Evolutionary conservation across 345 rosid genomes (phyloP), one percentile per base, ranked within the genome.

Genomic region (Syzygium oleosum): DNA sequence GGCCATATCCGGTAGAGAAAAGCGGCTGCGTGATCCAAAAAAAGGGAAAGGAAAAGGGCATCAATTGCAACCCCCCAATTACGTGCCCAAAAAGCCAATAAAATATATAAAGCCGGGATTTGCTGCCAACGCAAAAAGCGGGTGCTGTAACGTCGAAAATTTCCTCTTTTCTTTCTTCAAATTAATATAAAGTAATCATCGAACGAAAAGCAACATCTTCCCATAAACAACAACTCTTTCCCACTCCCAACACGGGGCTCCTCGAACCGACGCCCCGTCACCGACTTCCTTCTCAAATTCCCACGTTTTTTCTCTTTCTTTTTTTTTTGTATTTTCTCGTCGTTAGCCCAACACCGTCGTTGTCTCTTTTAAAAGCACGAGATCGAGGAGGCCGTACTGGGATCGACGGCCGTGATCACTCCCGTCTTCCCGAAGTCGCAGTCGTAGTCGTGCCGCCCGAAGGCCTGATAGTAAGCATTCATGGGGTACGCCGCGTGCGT

Each of bases 401-500:
- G 98, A 85, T 95, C 93, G 9, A 53, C 51, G 78, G 92, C 34
- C 31, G 93, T 92, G 88, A 95, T 59, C 51, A 85, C 86, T 19
- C 95, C 98, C 7, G 98, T 92, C 63, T 87, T 87, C 52, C 84
- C 84, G 87, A 95, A 95, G 88, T 94, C 93, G 77, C 98, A 95
- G 86, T 91, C 88, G 68, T 16, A 91, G 85, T 91, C 94, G 12
- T 91, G 88, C 22, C 61, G 92, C 29, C 95, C 97, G 27, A 85
- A 88, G 84, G 90, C 89, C 88, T 94, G 96, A 87, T 93, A 94
- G 90, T 92, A 95, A 0, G 94, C 94, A 90, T 94, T 92, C 98
- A 95, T 95, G 7, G 93, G 94, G 73, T 94, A 94, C 5, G 97
- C 88, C 51, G 97, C 96, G 84, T 94, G 97, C 21, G 98, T 92